A percentile compares a stretch with the other conserved stretches of the same genome.
Conservation (phyloP, 78 protist genomes). For the Tieghemostelium lacteum region DNA sequence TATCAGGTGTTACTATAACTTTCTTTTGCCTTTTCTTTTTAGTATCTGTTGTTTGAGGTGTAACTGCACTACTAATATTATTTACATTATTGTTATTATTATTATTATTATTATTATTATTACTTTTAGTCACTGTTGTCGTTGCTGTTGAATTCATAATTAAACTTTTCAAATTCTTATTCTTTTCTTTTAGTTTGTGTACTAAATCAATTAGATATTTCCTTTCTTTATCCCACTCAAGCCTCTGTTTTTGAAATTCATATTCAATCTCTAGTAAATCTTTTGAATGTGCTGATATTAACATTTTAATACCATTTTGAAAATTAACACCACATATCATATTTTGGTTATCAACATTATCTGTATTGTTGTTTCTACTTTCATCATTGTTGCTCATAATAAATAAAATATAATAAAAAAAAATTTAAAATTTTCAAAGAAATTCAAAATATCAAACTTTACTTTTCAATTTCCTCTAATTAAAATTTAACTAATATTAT, state of each 20-base stretch:
- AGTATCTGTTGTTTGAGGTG: not conserved
- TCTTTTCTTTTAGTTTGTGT: constrained; percentile 17
- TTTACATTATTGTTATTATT: not conserved
- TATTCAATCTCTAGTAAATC: constrained; percentile 60
- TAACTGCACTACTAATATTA: not conserved
- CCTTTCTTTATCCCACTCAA: constrained; percentile 34
- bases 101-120: not conserved
- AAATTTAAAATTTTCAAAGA: too few species aligned
- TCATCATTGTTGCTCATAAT: too few species aligned
- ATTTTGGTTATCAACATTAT: not conserved
- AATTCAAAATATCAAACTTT: too few species aligned
- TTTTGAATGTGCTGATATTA: constrained; percentile 53
- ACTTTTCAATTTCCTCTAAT: too few species aligned
- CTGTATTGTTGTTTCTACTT: not conserved
- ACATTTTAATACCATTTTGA: constrained; percentile 24
- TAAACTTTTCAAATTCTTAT: constrained; percentile 7
- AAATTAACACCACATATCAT: constrained; percentile 21
- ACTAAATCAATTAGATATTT: not conserved
- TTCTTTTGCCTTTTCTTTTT: not conserved
- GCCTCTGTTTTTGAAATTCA: constrained; percentile 60
- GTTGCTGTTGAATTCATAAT: not conserved
- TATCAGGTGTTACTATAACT: not conserved
- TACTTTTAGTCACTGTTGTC: not conserved
- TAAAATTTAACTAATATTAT: too few species aligned
- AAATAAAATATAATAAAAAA: too few species aligned